phyloP scores from a whole-genome alignment of 306 rosid species.

The Pachyrhizus erosus region DNA sequence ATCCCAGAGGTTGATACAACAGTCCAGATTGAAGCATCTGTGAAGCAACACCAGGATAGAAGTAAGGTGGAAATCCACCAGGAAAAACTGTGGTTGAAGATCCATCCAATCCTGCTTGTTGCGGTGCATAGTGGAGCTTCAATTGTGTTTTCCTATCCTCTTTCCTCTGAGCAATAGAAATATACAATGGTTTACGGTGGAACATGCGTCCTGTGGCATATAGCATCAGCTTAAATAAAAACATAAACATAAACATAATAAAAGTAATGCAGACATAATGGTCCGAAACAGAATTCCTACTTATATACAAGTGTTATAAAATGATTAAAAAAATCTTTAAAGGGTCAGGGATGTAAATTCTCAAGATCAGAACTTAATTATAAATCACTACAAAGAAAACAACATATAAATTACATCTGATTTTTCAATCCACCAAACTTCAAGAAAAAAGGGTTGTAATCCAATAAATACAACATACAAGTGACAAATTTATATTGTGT shows the following conservation, averaged over 20 bases:
- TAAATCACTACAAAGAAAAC: background rate
- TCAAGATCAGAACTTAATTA: constrained; percentile 13
- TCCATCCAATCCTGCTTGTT: constrained; percentile 59
- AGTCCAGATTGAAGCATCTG: constrained; percentile 60
- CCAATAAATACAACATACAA: constrained; percentile 16
- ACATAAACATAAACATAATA: background rate
- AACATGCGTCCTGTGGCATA: constrained; percentile 71
- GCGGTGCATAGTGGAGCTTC: constrained; percentile 72
- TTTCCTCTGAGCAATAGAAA: constrained; percentile 86
- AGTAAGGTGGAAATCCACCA: constrained; percentile 78
- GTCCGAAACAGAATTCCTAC: background rate
- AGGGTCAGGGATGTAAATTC: constrained; percentile 23
- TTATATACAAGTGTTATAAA: background rate
- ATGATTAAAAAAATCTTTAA: background rate
- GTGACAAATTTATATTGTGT: too few relatives aligned
- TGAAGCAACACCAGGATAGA: constrained; percentile 64
- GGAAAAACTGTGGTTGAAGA: constrained; percentile 65
- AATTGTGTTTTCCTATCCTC: constrained; percentile 79
- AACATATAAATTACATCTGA: background rate
- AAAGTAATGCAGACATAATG: constrained; percentile 26
- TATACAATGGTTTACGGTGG: constrained; percentile 80
- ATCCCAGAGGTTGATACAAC: constrained; percentile 67
- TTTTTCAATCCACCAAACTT: background rate
- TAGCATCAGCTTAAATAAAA: constrained; percentile 14
- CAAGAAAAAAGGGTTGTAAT: background rate